phyloP scores from a whole-genome alignment of 495 filamentous ascomycete genomes.

The Neurospora sp. region DNA sequence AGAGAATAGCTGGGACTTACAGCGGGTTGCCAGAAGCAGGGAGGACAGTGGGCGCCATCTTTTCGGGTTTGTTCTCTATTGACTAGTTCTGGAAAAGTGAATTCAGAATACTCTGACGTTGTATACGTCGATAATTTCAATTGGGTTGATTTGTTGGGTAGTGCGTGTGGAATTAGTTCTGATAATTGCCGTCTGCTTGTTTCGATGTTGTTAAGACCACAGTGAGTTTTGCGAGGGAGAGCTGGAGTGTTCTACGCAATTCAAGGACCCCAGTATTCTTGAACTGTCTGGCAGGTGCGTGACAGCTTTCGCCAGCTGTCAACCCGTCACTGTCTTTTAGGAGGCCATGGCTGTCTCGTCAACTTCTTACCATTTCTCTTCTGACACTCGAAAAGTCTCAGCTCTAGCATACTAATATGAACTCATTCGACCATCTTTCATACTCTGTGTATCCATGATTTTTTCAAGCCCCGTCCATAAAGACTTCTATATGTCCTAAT shows the following conservation, averaged over 20 bases:
- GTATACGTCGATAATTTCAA: too few relatives aligned
- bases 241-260: background rate
- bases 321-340: background rate
- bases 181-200: background rate
- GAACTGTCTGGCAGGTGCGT: background rate
- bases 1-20: slow-evolving; percentile 24
- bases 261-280: background rate
- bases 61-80: background rate
- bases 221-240: background rate
- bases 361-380: background rate
- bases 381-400: background rate
- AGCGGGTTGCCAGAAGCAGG: slow-evolving; percentile 45
- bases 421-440: background rate
- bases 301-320: background rate
- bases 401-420: background rate
- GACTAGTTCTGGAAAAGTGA: background rate
- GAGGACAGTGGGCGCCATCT: slow-evolving; percentile 43
- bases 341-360: background rate
- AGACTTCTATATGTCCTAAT: background rate
- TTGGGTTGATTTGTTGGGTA: background rate
- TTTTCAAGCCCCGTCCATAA: background rate
- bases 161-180: background rate
- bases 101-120: background rate
- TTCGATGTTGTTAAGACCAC: background rate
- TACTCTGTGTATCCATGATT: too few relatives aligned